Percentiles rank a stretch among this genome's conserved stretches.
Conservation (phyloP, 148 eudicot genomes). For the Silene latifolia region DNA sequence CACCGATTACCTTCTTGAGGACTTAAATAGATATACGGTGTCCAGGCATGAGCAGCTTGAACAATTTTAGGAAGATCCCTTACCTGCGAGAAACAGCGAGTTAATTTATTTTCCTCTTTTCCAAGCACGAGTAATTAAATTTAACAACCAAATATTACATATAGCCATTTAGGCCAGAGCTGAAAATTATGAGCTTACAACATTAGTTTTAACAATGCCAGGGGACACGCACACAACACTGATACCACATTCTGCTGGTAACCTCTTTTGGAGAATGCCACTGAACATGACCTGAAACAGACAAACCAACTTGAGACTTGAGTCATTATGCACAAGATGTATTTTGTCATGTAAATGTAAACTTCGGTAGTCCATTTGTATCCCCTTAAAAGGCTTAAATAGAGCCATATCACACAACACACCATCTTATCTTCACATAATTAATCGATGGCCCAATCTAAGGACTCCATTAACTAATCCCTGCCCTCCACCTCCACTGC, state of each 20-base stretch:
- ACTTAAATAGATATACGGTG: constrained; percentile 81
- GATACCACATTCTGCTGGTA: constrained; percentile 88
- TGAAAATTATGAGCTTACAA: constrained; percentile 53
- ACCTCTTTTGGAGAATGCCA: constrained; percentile 68
- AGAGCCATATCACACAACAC: too few relatives aligned
- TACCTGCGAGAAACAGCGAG: constrained; percentile 48
- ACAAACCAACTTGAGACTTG: constrained; percentile 10
- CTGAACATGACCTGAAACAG: constrained; percentile 84
- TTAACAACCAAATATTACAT: too few relatives aligned
- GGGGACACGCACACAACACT: constrained; percentile 81
- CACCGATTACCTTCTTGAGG: constrained; percentile 71
- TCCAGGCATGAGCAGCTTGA: constrained; percentile 65
- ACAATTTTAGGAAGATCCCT: constrained; percentile 88
- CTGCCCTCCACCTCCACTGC: too few relatives aligned
- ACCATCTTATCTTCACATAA: too few relatives aligned
- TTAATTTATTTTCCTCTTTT: neutral
- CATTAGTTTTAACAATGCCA: constrained; percentile 92
- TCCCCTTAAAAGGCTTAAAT: too few relatives aligned
- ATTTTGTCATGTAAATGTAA: neutral
- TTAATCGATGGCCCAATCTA: too few relatives aligned
- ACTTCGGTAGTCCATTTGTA: too few relatives aligned
- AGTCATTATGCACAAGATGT: neutral
- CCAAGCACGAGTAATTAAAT: too few relatives aligned
- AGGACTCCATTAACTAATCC: too few relatives aligned
- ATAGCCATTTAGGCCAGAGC: neutral